Evolutionary conservation across 202 grass and related monocot genomes (phyloP).

Genomic region (Setaria viridis): DNA sequence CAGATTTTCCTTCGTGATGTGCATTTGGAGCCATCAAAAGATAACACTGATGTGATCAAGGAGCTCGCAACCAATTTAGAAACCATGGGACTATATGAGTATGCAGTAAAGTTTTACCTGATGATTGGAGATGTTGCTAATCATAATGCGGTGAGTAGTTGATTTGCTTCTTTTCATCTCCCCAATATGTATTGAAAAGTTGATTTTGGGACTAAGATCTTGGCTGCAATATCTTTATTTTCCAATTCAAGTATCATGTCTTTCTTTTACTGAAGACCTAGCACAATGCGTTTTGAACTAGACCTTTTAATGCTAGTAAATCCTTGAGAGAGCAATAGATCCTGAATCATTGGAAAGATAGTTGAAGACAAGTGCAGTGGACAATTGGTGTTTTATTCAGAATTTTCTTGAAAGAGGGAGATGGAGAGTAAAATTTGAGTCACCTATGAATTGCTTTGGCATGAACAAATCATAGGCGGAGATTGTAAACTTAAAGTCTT

Average conservation of each 20-base stretch:
- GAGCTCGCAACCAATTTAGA: conserved; percentile 72
- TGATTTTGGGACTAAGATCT: conserved; percentile 7
- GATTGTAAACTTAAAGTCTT: neutral
- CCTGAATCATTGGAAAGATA: conserved; percentile 7
- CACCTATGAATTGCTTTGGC: conserved; percentile 19
- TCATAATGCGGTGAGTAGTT: conserved; percentile 64
- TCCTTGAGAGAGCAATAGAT: neutral
- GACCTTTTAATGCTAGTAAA: conserved; percentile 3
- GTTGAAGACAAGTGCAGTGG: neutral
- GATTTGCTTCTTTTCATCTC: conserved; percentile 14
- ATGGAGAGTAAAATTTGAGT: conserved; percentile 8
- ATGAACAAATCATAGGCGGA: neutral
- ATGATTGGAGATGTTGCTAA: conserved; percentile 58
- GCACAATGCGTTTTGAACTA: conserved; percentile 6
- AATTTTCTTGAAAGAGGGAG: neutral
- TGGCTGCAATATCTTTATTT: neutral
- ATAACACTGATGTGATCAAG: conserved; percentile 55
- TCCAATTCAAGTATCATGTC: neutral
- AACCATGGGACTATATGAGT: conserved; percentile 66
- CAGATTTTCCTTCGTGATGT: conserved; percentile 71
- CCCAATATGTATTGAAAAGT: neutral
- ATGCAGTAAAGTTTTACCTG: conserved; percentile 82
- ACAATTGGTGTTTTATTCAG: neutral
- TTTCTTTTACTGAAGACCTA: neutral
- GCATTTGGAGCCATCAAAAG: conserved; percentile 59